phyloP scores from a whole-genome alignment of 352 stramenopile species.

The Phytophthora sp. region DNA sequence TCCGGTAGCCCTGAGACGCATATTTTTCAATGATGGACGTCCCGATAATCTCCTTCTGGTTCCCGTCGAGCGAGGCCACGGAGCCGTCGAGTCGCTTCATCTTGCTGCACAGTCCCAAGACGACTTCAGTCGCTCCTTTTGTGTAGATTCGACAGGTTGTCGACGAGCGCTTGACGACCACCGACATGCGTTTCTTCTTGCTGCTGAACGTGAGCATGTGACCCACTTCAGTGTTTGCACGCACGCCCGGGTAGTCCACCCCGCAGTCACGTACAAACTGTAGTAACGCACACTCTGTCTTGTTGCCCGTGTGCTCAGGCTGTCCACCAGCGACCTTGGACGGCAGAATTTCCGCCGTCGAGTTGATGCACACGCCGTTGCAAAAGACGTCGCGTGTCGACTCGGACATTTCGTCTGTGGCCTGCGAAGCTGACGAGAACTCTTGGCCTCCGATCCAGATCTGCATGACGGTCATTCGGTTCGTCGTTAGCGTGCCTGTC shows the following conservation, averaged over 20 bases:
- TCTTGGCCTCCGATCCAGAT: conserved; percentile 77
- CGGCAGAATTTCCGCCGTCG: conserved; percentile 73
- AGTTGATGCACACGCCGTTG: conserved; percentile 76
- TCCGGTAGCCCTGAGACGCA: conserved; percentile 83
- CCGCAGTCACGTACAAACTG: conserved; percentile 76
- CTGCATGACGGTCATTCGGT: conserved; percentile 96
- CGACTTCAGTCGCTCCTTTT: conserved; percentile 79
- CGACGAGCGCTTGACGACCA: conserved; percentile 58
- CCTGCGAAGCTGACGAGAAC: conserved; percentile 57
- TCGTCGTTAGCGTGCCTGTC: conserved; percentile 97
- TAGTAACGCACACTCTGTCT: conserved; percentile 80
- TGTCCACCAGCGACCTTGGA: conserved; percentile 54
- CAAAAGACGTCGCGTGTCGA: conserved; percentile 71
- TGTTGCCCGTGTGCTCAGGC: conserved; percentile 83
- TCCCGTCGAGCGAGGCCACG: conserved; percentile 50
- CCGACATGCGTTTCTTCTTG: conserved; percentile 86
- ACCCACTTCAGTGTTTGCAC: conserved; percentile 53
- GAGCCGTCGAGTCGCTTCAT: conserved; percentile 73
- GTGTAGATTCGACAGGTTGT: conserved; percentile 74
- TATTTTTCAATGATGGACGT: conserved; percentile 78
- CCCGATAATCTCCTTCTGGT: conserved; percentile 72
- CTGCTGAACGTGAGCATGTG: conserved; percentile 88
- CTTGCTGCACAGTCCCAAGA: conserved; percentile 72
- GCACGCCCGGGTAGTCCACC: conserved; percentile 63
- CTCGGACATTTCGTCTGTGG: conserved; percentile 62